These are phyloP conservation scores for Rosa rugosa DNA, from an alignment of 306 rosid genomes.

Conservation along the genomic window DNA sequence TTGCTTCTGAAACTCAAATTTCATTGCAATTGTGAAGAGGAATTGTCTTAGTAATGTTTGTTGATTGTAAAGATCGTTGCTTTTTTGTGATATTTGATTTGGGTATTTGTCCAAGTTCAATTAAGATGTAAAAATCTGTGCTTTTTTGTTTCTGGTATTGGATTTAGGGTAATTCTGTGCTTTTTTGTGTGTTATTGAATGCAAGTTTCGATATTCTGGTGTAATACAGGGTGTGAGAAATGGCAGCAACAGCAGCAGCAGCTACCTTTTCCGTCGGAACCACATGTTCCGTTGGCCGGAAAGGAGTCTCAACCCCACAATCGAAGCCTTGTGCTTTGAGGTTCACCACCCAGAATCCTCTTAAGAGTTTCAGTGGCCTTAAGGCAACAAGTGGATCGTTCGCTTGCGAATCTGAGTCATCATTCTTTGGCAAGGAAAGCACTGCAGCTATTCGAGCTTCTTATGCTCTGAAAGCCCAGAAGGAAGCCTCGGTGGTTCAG, in stretches of 20 bases:
- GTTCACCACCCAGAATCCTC: constrained; percentile 45
- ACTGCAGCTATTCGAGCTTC: constrained; percentile 47
- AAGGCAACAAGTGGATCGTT: constrained; percentile 45
- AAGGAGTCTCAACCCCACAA: constrained; percentile 49
- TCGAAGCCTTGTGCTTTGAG: constrained; percentile 50
- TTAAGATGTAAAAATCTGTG: neutral
- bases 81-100: neutral
- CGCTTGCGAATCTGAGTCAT: constrained; percentile 44
- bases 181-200: neutral
- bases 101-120: neutral
- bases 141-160: neutral
- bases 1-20: neutral
- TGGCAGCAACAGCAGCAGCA: constrained; percentile 67
- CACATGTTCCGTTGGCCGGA: constrained; percentile 41
- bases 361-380: constrained; percentile 72
- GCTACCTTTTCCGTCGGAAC: constrained; percentile 59
- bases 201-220: neutral
- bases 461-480: constrained; percentile 55
- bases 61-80: no score
- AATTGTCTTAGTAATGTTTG: no score
- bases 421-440: constrained; percentile 63
- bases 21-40: neutral
- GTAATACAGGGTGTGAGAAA: constrained; percentile 43
- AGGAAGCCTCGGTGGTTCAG: constrained; percentile 33
- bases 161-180: neutral